Conservation (phyloP, 140 eudicot species). For the Stevia rebaudiana region DNA sequence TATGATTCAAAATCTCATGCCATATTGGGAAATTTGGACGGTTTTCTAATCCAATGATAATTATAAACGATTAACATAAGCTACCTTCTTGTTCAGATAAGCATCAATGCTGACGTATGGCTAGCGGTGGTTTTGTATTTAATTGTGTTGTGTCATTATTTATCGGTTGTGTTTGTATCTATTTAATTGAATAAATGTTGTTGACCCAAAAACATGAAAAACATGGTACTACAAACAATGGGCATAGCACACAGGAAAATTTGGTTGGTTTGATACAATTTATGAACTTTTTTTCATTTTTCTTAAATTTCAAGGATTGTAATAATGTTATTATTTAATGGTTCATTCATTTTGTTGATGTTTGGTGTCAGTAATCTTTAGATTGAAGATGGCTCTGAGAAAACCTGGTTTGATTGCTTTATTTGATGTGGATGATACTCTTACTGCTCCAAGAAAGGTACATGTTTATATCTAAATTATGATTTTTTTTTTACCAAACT, state of each 20-base stretch:
- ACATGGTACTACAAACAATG: slow-evolving; percentile 2
- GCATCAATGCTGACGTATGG: slow-evolving; percentile 26
- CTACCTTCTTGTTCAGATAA: slow-evolving; percentile 7
- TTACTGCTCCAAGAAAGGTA: slow-evolving; percentile 90
- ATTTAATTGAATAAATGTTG: slow-evolving; percentile 11
- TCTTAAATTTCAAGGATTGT: slow-evolving; percentile 5
- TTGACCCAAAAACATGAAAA: slow-evolving; percentile 13
- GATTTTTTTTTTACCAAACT: background rate
- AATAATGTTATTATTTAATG: background rate
- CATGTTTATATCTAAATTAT: background rate
- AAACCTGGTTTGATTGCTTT: slow-evolving; percentile 84
- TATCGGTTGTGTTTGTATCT: slow-evolving; percentile 4
- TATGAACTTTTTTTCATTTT: background rate
- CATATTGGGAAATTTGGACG: slow-evolving; percentile 1
- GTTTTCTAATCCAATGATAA: slow-evolving; percentile 2
- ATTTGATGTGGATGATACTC: slow-evolving; percentile 96
- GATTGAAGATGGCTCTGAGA: slow-evolving; percentile 48
- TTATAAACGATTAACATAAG: slow-evolving; percentile 17
- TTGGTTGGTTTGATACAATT: slow-evolving; percentile 10
- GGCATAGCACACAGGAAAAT: slow-evolving; percentile 2
- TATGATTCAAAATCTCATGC: background rate
- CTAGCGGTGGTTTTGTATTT: slow-evolving; percentile 15
- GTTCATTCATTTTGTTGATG: slow-evolving; percentile 6
- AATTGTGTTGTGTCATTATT: slow-evolving; percentile 10
- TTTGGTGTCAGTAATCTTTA: slow-evolving; percentile 23